A percentile compares a stretch with the other conserved stretches of the same genome.
phyloP scores from a whole-genome alignment of 148 eudicot species.

The Nepenthes gracilis region DNA sequence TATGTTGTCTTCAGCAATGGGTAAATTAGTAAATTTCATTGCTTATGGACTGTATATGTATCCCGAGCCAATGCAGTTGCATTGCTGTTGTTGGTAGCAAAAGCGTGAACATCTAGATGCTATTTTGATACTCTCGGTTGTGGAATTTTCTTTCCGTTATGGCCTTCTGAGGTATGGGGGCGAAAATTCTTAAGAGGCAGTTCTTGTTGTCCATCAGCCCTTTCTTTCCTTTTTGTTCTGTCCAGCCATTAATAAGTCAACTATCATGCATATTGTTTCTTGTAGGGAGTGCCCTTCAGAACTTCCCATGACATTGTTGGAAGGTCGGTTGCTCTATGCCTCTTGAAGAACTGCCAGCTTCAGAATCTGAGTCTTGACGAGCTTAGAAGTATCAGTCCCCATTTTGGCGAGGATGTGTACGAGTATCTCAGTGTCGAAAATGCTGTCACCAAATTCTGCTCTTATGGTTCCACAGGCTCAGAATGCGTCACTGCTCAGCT shows the following conservation, averaged over 20 bases:
- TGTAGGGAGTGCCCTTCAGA: conserved; percentile 89
- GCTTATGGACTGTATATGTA: too few relatives aligned
- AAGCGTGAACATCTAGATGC: too few relatives aligned
- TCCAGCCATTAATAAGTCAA: not conserved
- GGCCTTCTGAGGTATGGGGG: too few relatives aligned
- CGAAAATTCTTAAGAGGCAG: too few relatives aligned
- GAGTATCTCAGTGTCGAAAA: conserved; percentile 86
- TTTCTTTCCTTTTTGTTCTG: too few relatives aligned
- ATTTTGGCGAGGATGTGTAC: conserved; percentile 64
- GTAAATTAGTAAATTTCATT: too few relatives aligned
- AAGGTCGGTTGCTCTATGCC: conserved; percentile 70
- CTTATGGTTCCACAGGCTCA: conserved; percentile 94
- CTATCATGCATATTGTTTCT: not conserved
- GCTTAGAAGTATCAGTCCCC: conserved; percentile 39
- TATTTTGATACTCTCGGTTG: too few relatives aligned
- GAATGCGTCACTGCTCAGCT: conserved; percentile 75
- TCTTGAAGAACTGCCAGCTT: conserved; percentile 58
- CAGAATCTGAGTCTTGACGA: conserved; percentile 65
- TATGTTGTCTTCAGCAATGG: too few relatives aligned
- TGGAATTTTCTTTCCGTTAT: too few relatives aligned
- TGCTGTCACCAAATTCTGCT: conserved; percentile 68
- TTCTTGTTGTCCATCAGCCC: too few relatives aligned
- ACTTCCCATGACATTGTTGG: conserved; percentile 96
- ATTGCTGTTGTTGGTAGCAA: too few relatives aligned
- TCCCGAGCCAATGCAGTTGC: too few relatives aligned